Base-by-base conservation (phyloP, 2,329 filamentous ascomycete species). In the Hypoxylon rubiginosum region DNA sequence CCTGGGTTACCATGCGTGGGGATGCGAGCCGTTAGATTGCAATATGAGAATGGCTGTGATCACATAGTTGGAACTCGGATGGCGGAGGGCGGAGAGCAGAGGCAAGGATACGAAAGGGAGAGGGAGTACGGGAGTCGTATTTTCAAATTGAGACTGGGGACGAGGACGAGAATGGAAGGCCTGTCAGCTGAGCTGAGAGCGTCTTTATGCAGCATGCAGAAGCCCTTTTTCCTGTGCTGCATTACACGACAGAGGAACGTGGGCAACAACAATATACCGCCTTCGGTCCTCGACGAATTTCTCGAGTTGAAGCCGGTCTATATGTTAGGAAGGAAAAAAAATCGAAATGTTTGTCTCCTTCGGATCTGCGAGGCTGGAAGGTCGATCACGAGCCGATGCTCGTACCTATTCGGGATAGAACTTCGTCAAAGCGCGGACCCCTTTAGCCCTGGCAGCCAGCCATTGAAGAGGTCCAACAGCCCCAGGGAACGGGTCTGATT, bases 101-200 rank as follows among this genome's bases (percentile, higher is more conserved):
- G 46, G 17, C 50, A 49, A 57, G 26, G 60, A 53, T 30, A 36
- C 41, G 43, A n/a, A n/a, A n/a, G n/a, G n/a, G 21, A 46, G 21
- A 64, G n/a, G 39, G 60, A 54, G 49, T 36, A 69, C 54, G 62
- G 50, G 28, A 43, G 34, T 67, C 64, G 67, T 69, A 69, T 69
- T 64, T 46, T 66, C 64, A 69, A 62, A 64, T 67, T 67, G 61
- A 55, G 54, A 69, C 24, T 39, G 46, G 57, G 54, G 62, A 66
- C 58, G 53, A 68, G 59, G 59, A 70, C 58, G 62, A 68, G 59
- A 70, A 67, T 63, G 67, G 53, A 39, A 58, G 48, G 26, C 15
- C 46, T 50, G 65, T 68, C 67, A 70, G 67, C 65, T 70, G 67
- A 69, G 64, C 66, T 69, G 58, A 70, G 62, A 43, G 41, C 48